phyloP scores from a whole-genome alignment of 495 filamentous ascomycete genomes.

The Aspergillus heteromorphus region DNA sequence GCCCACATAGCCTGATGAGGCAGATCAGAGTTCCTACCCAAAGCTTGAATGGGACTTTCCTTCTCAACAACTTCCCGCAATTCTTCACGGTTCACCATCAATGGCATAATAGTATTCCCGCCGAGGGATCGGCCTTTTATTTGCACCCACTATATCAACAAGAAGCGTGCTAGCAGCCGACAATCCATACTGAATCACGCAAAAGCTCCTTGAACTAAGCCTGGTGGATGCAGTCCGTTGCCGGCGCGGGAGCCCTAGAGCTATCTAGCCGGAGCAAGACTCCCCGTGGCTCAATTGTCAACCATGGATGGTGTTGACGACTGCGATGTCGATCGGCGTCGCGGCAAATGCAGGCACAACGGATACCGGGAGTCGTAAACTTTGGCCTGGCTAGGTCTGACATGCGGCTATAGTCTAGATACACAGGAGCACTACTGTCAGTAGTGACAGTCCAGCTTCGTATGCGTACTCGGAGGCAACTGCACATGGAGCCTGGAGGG shows the following conservation, averaged over 20 bases:
- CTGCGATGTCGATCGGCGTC: background rate
- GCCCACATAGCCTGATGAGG: background rate
- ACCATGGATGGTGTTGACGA: background rate
- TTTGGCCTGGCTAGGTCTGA: background rate
- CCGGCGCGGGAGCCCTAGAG: constrained; percentile 4
- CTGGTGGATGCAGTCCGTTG: background rate
- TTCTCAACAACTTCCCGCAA: background rate
- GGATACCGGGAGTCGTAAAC: background rate
- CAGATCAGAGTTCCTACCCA: background rate
- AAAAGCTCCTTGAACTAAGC: constrained; percentile 7
- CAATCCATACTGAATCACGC: constrained; percentile 14
- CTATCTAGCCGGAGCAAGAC: background rate
- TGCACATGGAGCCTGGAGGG: background rate
- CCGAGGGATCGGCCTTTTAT: background rate
- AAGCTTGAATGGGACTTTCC: background rate
- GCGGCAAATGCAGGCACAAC: background rate
- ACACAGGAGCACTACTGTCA: background rate
- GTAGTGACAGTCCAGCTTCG: background rate
- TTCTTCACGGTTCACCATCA: background rate
- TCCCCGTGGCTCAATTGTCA: background rate
- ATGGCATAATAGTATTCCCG: background rate
- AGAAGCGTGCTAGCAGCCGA: background rate
- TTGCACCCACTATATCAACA: background rate
- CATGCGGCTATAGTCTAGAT: background rate
- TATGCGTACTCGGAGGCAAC: background rate